These are phyloP conservation scores for Mariannaea elegans DNA, from an alignment of 2,329 filamentous ascomycete species.

Conservation along the genomic window DNA sequence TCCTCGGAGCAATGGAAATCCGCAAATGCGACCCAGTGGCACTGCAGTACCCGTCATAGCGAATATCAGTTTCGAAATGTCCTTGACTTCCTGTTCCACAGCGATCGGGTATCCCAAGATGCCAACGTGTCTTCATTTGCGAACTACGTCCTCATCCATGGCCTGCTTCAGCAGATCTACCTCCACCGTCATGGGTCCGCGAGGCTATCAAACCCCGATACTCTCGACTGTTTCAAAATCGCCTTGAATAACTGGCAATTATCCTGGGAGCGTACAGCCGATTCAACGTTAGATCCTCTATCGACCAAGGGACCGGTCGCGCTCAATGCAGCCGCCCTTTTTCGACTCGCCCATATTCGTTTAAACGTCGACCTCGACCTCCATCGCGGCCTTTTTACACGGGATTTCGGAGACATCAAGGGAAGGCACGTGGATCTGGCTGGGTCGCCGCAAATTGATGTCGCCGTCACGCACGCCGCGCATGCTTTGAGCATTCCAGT, in stretches of 20 bases:
- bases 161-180: not conserved
- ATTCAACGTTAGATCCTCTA: not conserved
- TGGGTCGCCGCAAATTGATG: not conserved
- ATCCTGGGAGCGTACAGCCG: not conserved
- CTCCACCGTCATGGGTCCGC: not conserved
- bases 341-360: not conserved
- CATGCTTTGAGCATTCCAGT: slow-evolving; percentile 4
- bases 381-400: not conserved
- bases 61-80: not conserved
- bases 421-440: too few relatives aligned
- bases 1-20: slow-evolving; percentile 3
- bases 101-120: not conserved
- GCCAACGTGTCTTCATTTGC: not conserved
- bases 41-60: not conserved
- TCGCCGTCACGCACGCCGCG: not conserved
- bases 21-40: not conserved
- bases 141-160: slow-evolving; percentile 4
- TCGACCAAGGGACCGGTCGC: not conserved
- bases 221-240: not conserved
- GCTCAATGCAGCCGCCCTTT: not conserved
- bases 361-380: not conserved
- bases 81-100: not conserved
- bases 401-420: not conserved
- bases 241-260: not conserved
- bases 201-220: not conserved